Evolutionary conservation across 2,329 filamentous ascomycete species (phyloP).

Genomic region (Alternaria postmessia): DNA sequence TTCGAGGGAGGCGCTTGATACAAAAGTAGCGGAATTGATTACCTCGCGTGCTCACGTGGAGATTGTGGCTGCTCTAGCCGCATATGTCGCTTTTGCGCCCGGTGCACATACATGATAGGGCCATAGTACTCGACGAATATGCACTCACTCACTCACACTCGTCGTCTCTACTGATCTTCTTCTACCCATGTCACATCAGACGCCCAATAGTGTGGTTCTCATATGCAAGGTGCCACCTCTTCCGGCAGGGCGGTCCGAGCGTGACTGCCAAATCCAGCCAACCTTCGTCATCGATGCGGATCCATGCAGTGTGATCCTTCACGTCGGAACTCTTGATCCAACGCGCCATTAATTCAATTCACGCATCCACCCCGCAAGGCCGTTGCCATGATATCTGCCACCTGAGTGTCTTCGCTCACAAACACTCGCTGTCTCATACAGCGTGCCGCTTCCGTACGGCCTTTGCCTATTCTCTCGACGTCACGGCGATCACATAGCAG

Average conservation of each 20-base stretch:
- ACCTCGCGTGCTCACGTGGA: conserved; percentile 19
- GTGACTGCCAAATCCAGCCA: conserved; percentile 2
- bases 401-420: background rate
- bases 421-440: background rate
- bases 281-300: conserved; percentile 7
- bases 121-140: background rate
- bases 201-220: background rate
- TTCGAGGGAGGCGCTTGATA: conserved; percentile 20
- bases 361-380: background rate
- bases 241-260: conserved; percentile 2
- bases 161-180: background rate
- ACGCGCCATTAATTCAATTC: background rate
- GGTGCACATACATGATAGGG: background rate
- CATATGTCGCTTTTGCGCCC: conserved; percentile 5
- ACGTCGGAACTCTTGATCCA: background rate
- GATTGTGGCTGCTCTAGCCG: conserved; percentile 14
- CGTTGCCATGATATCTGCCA: background rate
- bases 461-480: conserved; percentile 7
- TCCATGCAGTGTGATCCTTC: conserved; percentile 10
- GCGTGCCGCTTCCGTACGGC: background rate
- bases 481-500: conserved; percentile 1
- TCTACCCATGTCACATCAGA: background rate
- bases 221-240: conserved; percentile 4
- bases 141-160: background rate
- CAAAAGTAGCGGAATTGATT: conserved; percentile 22